phyloP scores from a whole-genome alignment of 73 alveolate species.

The Effrenium voratum region DNA sequence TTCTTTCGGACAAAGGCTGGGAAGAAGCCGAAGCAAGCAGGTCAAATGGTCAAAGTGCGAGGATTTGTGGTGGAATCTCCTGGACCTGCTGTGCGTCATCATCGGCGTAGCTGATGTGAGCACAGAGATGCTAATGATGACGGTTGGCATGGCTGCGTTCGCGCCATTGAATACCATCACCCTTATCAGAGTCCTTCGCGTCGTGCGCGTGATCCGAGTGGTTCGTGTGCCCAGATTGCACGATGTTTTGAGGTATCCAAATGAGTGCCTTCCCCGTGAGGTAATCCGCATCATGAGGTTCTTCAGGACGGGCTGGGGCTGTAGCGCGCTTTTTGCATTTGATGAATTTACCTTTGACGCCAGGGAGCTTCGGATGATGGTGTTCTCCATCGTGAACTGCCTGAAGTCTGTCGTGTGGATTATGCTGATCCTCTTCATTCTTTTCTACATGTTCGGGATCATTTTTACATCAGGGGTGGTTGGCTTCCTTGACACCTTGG shows the following conservation, averaged over 20 bases:
- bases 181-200: conserved; percentile 54
- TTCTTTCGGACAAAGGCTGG: conserved; percentile 31
- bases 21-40: background rate
- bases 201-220: conserved; percentile 77
- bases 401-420: conserved; percentile 39
- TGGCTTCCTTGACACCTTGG: conserved; percentile 17
- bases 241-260: background rate
- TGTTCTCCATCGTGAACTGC: conserved; percentile 54
- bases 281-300: conserved; percentile 41
- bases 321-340: background rate
- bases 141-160: conserved; percentile 5
- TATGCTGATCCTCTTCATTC: conserved; percentile 21
- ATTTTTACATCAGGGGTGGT: background rate
- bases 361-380: conserved; percentile 43
- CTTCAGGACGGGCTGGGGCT: conserved; percentile 1
- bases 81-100: conserved; percentile 42
- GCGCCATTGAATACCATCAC: conserved; percentile 22
- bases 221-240: conserved; percentile 21
- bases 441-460: conserved; percentile 48
- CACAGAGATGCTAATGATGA: conserved; percentile 40
- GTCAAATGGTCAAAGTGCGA: background rate
- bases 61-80: conserved; percentile 54
- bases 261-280: background rate
- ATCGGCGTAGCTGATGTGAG: conserved; percentile 42
- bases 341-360: background rate